phyloP scores from a whole-genome alignment of 106 monocot genomes.

The Acorus calamus region DNA sequence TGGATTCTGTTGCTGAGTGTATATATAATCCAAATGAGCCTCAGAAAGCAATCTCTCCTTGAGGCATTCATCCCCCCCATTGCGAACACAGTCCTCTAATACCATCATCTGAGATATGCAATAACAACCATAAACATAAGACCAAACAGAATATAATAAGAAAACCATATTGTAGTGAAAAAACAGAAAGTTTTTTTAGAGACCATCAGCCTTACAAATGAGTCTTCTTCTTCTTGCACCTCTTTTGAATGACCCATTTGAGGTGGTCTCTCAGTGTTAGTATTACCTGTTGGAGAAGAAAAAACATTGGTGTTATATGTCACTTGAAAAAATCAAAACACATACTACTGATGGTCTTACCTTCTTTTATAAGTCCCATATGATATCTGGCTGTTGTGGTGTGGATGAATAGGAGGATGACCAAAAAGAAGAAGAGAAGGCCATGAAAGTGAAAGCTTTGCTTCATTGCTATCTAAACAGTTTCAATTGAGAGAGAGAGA shows the following conservation, averaged over 20 bases:
- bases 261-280: neutral
- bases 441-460: constrained; percentile 2
- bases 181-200: neutral
- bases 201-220: neutral
- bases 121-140: neutral
- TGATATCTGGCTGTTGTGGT: neutral
- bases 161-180: neutral
- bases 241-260: neutral
- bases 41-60: constrained; percentile 24
- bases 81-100: constrained; percentile 4
- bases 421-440: neutral
- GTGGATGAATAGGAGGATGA: neutral
- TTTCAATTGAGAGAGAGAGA: neutral
- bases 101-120: constrained; percentile 18
- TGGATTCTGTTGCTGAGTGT: constrained; percentile 33
- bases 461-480: neutral
- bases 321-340: neutral
- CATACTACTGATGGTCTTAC: neutral
- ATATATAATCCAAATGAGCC: constrained; percentile 52
- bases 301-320: neutral
- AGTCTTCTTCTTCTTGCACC: neutral
- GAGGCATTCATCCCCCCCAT: constrained; percentile 22
- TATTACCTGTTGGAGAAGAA: neutral
- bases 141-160: neutral
- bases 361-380: neutral